These are phyloP conservation scores for Aureobasidium musti DNA, from an alignment of 2,329 filamentous ascomycete species.

Conservation along the genomic window DNA sequence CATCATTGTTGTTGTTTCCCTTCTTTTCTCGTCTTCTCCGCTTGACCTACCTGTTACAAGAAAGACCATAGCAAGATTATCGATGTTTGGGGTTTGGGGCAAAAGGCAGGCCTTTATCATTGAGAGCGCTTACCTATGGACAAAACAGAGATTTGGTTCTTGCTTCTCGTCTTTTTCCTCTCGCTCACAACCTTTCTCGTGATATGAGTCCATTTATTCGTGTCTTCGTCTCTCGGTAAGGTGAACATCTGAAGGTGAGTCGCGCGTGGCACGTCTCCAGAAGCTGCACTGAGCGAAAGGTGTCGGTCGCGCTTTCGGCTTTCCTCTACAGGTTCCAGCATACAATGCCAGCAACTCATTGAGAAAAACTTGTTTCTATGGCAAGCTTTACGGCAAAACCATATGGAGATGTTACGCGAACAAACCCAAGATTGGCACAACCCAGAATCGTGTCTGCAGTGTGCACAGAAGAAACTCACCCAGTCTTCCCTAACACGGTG, in stretches of 20 bases:
- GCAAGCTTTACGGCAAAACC: no score
- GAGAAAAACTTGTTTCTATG: no score
- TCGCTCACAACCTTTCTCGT: background rate
- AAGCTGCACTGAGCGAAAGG: no score
- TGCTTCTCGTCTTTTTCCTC: background rate
- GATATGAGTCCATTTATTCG: background rate
- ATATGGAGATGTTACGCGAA: no score
- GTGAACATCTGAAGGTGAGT: background rate
- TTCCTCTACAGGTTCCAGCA: no score
- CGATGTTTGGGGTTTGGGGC: conserved; percentile 9
- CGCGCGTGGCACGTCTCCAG: background rate
- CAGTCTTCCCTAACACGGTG: no score
- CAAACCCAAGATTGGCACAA: no score
- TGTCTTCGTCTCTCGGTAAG: background rate
- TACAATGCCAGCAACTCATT: no score
- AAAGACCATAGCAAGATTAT: conserved; percentile 16
- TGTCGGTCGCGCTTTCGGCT: no score
- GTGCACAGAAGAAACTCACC: no score
- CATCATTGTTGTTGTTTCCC: background rate
- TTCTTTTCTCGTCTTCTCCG: background rate
- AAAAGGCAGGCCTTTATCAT: conserved; percentile 1
- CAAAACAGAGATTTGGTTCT: conserved; percentile 27
- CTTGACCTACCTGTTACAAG: background rate
- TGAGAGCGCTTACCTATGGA: background rate
- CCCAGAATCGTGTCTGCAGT: no score